Base-by-base conservation (phyloP, 2,329 filamentous ascomycete species). In the Aspergillus terreus region DNA sequence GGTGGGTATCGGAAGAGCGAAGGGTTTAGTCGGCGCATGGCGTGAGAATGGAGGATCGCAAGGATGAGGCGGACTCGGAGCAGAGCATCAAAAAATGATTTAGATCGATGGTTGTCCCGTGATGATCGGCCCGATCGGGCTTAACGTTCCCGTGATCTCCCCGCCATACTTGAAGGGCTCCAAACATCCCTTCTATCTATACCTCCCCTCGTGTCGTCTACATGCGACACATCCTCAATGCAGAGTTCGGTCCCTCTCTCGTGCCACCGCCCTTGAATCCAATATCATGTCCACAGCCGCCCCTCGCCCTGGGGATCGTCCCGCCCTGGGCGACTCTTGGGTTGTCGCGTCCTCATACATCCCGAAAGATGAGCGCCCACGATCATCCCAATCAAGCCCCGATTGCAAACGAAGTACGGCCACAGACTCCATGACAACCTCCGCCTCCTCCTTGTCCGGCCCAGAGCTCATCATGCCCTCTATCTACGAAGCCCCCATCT, bases 401-500 rank as follows among this genome's bases (percentile, higher is more conserved):
- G 14, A 38, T n/a, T 36, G 47, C 57, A 30, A 47, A 42, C 48
- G 46, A 41, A 53, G 49, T 36, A 50, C 61, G 45, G 51, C 51
- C 25, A 53, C 58, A 6, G 55, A 62, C 25, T 67, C 68, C 9
- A 58, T 61, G 27, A 48, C 54, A 9, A 55, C 58, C 23, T 59
- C 58, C 40, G 57, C 60, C 33, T 69, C 66, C 10, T 66, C 63
- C 5, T 53, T 63, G 42, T 62, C 67, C 11, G 70, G 70, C 4
- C 69, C 70, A 1, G 69, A 72, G 49, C 63, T 72, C 6, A 68
- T 72, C 19, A 72, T 72, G 70, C 70, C 70, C 4, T 71, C 70
- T 4, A 71, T 72, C 43, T 66, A 64, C 54, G 68, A 71, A 45
- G 59, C 62, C 3, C 62, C 66, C 6, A 61, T 66, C 36, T 57